Evolutionary conservation across 2,329 filamentous ascomycete genomes (phyloP), one percentile per base, ranked within the genome.

Genomic region (Arthrinium puccinioides): DNA sequence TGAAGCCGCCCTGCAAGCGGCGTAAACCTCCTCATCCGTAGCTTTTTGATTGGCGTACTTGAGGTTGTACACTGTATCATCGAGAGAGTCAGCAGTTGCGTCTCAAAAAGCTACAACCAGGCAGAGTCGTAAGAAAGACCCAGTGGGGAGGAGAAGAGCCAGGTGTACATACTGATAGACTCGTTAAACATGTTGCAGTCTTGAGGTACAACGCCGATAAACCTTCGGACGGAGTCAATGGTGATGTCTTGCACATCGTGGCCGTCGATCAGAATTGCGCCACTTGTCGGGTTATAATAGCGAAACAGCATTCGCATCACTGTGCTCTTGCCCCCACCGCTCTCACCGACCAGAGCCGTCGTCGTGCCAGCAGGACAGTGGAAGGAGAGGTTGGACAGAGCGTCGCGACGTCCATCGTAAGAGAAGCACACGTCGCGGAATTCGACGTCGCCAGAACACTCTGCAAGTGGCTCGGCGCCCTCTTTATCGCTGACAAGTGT

Each of bases 141-240:
- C n/a, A n/a, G n/a, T n/a, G n/a, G n/a, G n/a, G n/a, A n/a, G n/a
- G n/a, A n/a, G n/a, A n/a, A n/a, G n/a, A n/a, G n/a, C n/a, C n/a
- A n/a, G n/a, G n/a, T n/a, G n/a, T n/a, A n/a, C n/a, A n/a, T n/a
- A n/a, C n/a, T n/a, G 28, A 84, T 70, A 1, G 74, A 74, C 21
- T 71, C 67, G 50, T 83, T 79, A 61, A 84, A 84, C 8, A 84
- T 61, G 0, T 70, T 62, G 0, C 79, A 72, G 42, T 80, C 74
- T 54, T 85, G 76, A 3, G 79, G 79, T 0, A 84, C 79, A 10
- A 82, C 66, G 15, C 78, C 79, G 19, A 84, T 67, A 3, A 66
- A 62, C 15, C 74, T 66, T 9, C 79, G 68, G 3, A 84, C 60
- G 31, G 70, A 77, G 38, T 67, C 62, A 11, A 81, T 61, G 0